Base-by-base conservation (phyloP, 441 rosid species). In the Croton laevigatus region DNA sequence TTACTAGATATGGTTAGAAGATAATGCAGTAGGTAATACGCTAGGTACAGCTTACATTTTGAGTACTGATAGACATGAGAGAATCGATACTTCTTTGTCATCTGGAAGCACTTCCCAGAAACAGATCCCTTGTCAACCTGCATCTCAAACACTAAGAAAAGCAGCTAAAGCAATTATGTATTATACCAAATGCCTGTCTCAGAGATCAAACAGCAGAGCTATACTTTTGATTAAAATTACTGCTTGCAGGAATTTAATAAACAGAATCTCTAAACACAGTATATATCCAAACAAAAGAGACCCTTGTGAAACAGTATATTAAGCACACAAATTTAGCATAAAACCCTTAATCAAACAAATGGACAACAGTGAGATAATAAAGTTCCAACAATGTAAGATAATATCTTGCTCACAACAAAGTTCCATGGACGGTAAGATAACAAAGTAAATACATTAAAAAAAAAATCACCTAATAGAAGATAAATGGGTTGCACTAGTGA, bases 61-160 rank as follows among this genome's bases (percentile, higher is more conserved):
- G 99, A 89, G 75, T 83, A 85, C 81, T 85, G 87, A 55, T 95
- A 95, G 61, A 88, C 73, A 34, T n/a, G 83, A 66, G 88, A 84
- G 74, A 62, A 90, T 27, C 90, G 96, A 76, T 92, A 94, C 8
- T 37, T 81, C 70, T 84, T 82, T 62, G 84, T 73, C 76, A 81
- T 65, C 49, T 66, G 77, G 73, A 83, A 87, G 82, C 69, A 55
- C 76, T 72, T 81, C 73, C 98, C 99, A 53, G 78, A 59, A 65
- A 90, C 84, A 71, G 80, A 76, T 55, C 82, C 93, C 78, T 78
- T 85, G 74, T 90, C 85, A 75, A 89, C 76, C 75, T 71, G 86
- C 19, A 70, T 75, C 72, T 77, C 58, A 71, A 72, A 73, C 40
- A 74, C 98, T 94, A 73, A 62, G 73, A 64, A 77, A 68, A 77